Conservation (phyloP, 169 alveolate species). For the Neospora caninum region DNA sequence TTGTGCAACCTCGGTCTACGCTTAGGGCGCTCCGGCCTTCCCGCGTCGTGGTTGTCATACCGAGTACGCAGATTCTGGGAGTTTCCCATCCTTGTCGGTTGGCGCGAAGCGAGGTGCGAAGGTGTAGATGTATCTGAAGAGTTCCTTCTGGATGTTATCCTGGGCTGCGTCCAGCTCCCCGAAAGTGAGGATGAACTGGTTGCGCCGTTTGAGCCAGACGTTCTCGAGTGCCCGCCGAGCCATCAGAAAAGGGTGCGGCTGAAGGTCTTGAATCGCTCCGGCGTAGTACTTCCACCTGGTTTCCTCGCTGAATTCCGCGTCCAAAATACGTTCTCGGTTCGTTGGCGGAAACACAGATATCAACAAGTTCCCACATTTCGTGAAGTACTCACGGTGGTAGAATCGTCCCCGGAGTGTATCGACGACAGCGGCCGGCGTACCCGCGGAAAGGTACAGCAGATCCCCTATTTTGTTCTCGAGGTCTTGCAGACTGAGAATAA, state of each 20-base stretch:
- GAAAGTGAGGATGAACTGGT: conserved; percentile 62
- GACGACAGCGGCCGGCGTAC: conserved; percentile 54
- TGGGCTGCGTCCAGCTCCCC: conserved; percentile 46
- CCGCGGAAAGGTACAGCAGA: conserved; percentile 45
- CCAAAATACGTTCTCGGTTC: conserved; percentile 5
- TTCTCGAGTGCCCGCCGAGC: conserved; percentile 56
- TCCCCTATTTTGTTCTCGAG: conserved; percentile 38
- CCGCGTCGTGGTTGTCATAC: neutral
- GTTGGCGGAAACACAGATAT: conserved; percentile 52
- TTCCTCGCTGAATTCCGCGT: conserved; percentile 45
- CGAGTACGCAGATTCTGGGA: neutral
- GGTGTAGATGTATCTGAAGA: conserved; percentile 32
- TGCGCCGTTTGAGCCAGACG: conserved; percentile 40
- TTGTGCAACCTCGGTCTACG: too few species aligned
- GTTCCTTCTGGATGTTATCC: conserved; percentile 49
- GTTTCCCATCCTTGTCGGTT: neutral
- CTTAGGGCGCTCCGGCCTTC: neutral
- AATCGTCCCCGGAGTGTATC: conserved; percentile 59
- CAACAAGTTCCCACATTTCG: conserved; percentile 56
- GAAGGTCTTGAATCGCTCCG: conserved; percentile 37
- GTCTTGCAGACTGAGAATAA: conserved; percentile 35
- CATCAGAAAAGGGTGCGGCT: conserved; percentile 53
- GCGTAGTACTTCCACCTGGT: conserved; percentile 54
- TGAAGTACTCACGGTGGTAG: conserved; percentile 21
- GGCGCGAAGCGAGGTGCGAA: neutral